Evolutionary conservation across 805 yeast species (phyloP).

Genomic region (Saccharomycopsis capsularis): DNA sequence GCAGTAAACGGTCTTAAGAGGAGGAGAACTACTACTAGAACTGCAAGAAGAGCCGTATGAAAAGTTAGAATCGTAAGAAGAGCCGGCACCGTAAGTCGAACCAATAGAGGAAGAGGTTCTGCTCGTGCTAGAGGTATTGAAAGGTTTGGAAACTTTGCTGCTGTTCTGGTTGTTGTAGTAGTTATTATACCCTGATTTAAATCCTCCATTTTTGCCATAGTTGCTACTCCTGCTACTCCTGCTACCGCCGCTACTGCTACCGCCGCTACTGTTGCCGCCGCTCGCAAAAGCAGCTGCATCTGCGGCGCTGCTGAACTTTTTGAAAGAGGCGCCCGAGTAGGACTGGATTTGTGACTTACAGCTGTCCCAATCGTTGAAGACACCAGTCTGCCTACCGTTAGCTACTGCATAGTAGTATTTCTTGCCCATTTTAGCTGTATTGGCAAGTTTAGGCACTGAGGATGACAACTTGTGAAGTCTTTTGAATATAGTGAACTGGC

Average conservation of each 20-base stretch:
- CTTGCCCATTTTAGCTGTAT: no score
- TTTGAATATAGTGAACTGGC: no score
- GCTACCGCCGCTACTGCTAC: not conserved
- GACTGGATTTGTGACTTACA: constrained; percentile 50
- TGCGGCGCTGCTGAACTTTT: constrained; percentile 40
- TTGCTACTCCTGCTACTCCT: not conserved
- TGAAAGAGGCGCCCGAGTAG: constrained; percentile 47
- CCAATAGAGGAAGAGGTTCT: not conserved
- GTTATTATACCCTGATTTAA: no score
- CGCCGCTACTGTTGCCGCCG: no score
- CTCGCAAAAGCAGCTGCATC: constrained; percentile 43
- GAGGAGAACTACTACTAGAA: not conserved
- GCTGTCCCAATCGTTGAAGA: constrained; percentile 54
- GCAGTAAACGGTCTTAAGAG: constrained; percentile 41
- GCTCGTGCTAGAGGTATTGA: no score
- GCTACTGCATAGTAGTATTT: constrained; percentile 8
- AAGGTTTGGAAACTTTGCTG: not conserved
- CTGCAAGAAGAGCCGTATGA: not conserved
- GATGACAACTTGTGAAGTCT: no score
- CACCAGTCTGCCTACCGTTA: constrained; percentile 42
- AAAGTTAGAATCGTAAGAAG: not conserved
- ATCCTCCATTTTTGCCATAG: not conserved
- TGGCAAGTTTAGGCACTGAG: no score
- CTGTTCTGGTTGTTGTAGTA: not conserved
- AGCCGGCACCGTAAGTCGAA: not conserved